Base-by-base conservation (phyloP, 192 early-diverging fungal genomes). In the Coemansia sp. region DNA sequence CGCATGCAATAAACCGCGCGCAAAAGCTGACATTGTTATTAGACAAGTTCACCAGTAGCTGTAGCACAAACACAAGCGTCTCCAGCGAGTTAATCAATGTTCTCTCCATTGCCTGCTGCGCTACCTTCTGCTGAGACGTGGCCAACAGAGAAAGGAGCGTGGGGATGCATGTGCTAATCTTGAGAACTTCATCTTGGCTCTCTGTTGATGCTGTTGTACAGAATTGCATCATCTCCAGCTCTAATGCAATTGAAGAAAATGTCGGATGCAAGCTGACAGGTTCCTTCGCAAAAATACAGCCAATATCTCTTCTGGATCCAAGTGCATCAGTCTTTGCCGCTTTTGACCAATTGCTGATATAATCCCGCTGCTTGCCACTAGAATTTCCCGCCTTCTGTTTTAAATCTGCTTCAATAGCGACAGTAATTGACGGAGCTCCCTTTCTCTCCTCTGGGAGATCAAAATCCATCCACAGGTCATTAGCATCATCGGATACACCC, bases 391-490 rank as follows among this genome's bases (percentile, higher is more conserved):
- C 5, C 5, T 44, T 44, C 16, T 44, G 38, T 44, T 14, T 44
- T 44, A 44, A 44, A 16, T 14, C 38, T 2, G 61, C 24, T 5
- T 52, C 22, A 14, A 48, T 28, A 23, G 41, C 34, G 12, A 64
- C 19, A 0, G 38, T 55, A 4, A 57, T 23, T 26, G 49, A 19
- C 4, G 54, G n/a, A 0, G 25, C 61, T 18, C 52, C 27, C 26
- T 44, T 60, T 19, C 24, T 38, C 54, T 75, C 73, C 14, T 75
- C 78, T 0, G 73, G 78, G 50, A 81, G 41, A 26, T 81, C 73
- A 69, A 81, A 75, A 28, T 72, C 69, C 73, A 81, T 74, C 78
- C 78, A 81, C 66, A 64, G 56, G 50, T 73, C 76, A 12, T 62
- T 64, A 5, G n/a, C n/a, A 7, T 58, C 55, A 24, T 60, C 54